Percentiles rank a stretch among this genome's conserved stretches.
phyloP scores from a whole-genome alignment of 1,139 yeast species.

The Candida dubliniensis region DNA sequence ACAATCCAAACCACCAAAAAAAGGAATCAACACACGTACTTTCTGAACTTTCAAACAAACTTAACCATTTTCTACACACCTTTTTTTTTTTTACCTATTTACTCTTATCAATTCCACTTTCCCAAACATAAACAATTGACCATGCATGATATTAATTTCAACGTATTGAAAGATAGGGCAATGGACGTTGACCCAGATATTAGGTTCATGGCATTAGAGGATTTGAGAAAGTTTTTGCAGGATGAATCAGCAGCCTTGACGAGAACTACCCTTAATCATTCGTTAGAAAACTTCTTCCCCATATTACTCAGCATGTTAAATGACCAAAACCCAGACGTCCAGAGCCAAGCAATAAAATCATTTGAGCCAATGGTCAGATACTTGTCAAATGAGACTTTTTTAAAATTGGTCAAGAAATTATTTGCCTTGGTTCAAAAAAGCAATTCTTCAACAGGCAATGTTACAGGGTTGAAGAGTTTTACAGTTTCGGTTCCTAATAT shows the following conservation, averaged over 20 bases:
- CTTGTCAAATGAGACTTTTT: slow-evolving; percentile 25
- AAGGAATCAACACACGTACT: slow-evolving; percentile 8
- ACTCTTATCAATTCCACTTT: background rate
- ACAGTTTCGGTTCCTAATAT: slow-evolving; percentile 67
- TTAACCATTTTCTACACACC: no score
- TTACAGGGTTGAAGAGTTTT: slow-evolving; percentile 31
- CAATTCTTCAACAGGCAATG: slow-evolving; percentile 18
- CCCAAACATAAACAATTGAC: background rate
- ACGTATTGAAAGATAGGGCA: slow-evolving; percentile 46
- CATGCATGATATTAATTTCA: slow-evolving; percentile 24
- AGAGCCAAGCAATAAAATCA: slow-evolving; percentile 70
- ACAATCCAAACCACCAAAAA: background rate
- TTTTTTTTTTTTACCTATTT: background rate
- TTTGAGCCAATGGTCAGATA: slow-evolving; percentile 42
- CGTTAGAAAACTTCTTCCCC: slow-evolving; percentile 43
- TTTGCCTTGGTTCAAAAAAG: slow-evolving; percentile 21
- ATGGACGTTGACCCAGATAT: slow-evolving; percentile 78
- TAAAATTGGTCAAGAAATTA: slow-evolving; percentile 26
- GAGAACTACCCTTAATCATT: slow-evolving; percentile 21
- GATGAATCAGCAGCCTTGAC: slow-evolving; percentile 19
- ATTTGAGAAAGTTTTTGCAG: slow-evolving; percentile 52
- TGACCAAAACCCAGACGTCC: slow-evolving; percentile 75
- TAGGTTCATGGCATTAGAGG: slow-evolving; percentile 85
- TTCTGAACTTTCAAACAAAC: background rate
- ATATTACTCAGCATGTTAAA: slow-evolving; percentile 53